These are phyloP conservation scores for Hemisphaericaspora xylofermentans DNA, from an alignment of 1,139 yeast species.

Conservation along the genomic window DNA sequence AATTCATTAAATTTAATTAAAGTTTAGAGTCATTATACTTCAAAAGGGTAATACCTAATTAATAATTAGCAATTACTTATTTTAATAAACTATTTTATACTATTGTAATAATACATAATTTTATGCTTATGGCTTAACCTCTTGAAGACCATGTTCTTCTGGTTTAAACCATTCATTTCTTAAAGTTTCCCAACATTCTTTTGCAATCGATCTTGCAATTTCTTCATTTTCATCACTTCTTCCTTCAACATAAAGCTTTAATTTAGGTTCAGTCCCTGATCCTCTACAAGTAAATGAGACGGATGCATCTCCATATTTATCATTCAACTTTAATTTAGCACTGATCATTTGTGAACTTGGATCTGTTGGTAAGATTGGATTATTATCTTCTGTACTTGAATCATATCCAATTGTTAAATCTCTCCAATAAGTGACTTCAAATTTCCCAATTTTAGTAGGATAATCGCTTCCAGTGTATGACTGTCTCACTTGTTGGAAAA, in stretches of 20 bases:
- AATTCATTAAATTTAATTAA: too few species aligned
- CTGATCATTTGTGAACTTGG: conserved; percentile 85
- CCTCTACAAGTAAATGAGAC: conserved; percentile 87
- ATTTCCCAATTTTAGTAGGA: conserved; percentile 52
- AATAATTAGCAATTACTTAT: too few species aligned
- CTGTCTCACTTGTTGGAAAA: conserved; percentile 54
- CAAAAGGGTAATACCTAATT: too few species aligned
- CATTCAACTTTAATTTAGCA: conserved; percentile 32
- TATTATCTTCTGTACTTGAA: conserved; percentile 55
- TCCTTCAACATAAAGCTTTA: conserved; percentile 90
- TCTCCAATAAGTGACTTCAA: conserved; percentile 64
- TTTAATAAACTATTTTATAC: not conserved
- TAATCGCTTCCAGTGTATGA: conserved; percentile 27
- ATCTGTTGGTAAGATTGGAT: conserved; percentile 71
- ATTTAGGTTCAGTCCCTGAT: conserved; percentile 94
- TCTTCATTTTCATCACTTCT: conserved; percentile 40
- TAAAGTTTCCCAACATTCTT: conserved; percentile 66
- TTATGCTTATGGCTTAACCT: conserved; percentile 17
- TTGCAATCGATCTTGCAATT: conserved; percentile 53
- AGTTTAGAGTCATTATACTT: too few species aligned
- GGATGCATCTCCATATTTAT: conserved; percentile 24
- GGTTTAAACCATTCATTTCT: conserved; percentile 62
- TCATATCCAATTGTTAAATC: conserved; percentile 85
- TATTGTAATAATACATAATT: not conserved
- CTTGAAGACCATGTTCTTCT: conserved; percentile 35